These are phyloP conservation scores for Chytriomyces sp. DNA, from an alignment of 192 early-diverging fungal genomes.

Conservation along the genomic window DNA sequence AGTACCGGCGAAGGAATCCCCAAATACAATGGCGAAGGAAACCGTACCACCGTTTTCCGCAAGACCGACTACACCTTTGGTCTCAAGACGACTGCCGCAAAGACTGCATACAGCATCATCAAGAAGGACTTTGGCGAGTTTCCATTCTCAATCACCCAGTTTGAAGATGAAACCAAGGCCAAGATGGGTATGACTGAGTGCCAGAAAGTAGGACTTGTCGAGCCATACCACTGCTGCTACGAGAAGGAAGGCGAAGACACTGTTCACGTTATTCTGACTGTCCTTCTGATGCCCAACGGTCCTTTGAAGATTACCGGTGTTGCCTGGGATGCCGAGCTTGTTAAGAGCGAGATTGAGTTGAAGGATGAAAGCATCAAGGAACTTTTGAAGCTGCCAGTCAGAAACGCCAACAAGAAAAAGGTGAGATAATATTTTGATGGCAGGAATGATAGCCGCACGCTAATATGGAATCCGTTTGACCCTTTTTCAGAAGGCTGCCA, in stretches of 20 bases:
- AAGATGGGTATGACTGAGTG: slow-evolving; percentile 92
- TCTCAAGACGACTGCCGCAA: slow-evolving; percentile 88
- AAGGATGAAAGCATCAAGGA: slow-evolving; percentile 78
- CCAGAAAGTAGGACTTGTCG: slow-evolving; percentile 78
- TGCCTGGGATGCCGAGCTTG: slow-evolving; percentile 73
- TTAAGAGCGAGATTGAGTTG: slow-evolving; percentile 87
- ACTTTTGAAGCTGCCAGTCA: slow-evolving; percentile 62
- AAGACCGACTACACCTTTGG: slow-evolving; percentile 79
- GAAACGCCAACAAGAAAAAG: slow-evolving; percentile 53
- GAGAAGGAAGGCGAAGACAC: slow-evolving; percentile 80
- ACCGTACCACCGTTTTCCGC: slow-evolving; percentile 86
- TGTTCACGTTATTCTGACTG: slow-evolving; percentile 93
- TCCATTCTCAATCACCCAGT: slow-evolving; percentile 84
- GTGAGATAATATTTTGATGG: neutral
- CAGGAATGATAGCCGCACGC: no score
- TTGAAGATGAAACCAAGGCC: slow-evolving; percentile 90
- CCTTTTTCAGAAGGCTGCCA: no score
- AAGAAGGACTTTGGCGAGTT: slow-evolving; percentile 80
- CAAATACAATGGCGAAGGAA: slow-evolving; percentile 60
- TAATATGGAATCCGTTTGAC: no score
- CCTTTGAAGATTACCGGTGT: slow-evolving; percentile 82
- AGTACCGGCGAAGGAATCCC: slow-evolving; percentile 87
- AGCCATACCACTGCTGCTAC: slow-evolving; percentile 81
- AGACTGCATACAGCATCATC: slow-evolving; percentile 74
- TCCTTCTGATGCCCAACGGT: slow-evolving; percentile 85